Evolutionary conservation across 1,139 yeast genomes (phyloP), one percentile per base, ranked within the genome.

Genomic region (Taphrina betulina): DNA sequence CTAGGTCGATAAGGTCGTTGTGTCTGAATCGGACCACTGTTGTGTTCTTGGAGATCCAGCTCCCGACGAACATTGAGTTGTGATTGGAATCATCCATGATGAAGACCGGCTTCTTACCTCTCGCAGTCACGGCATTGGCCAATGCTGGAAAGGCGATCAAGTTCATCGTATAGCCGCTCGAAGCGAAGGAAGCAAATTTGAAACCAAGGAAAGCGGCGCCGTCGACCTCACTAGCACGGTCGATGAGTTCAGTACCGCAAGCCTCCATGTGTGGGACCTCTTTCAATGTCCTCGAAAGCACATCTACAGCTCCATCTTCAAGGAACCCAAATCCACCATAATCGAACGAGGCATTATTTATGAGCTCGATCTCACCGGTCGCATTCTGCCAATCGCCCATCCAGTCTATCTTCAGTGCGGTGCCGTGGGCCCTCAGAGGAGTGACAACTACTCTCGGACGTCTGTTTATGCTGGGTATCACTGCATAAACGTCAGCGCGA

Each of bases 311-410:
- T 16, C 37, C 37, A 14, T 22, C 17, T 7, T 28, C 22, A 22
- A 50, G 46, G 10, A 40, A 37, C 7, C 54, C 54, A 28, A 50
- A 50, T 3, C 54, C 54, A n/a, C 54, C 54, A 26, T 50, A 50
- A 19, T 50, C 54, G n/a, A 50, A 50, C n/a, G 54, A 50, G 8
- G 54, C 54, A 14, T 45, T 46, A 23, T 50, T 50, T 31, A 50
- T 50, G 14, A 50, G 26, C 17, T 50, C 54, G 14, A 31, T 24
- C 5, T 45, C 22, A 5, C 26, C 34, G 24, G 23, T 40, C 12
- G 46, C 44, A 17, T 50, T 16, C 41, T 31, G 29, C 54, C 54
- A 50, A 19, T 50, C 54, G n/a, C 54, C 54, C 54, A 50, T 50
- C 54, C 54, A 50, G 26, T 17, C 46, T 16, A 50, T 50, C 17